Evolutionary conservation across 805 yeast species (phyloP), one percentile per base, ranked within the genome.

Genomic region (Candida alai): DNA sequence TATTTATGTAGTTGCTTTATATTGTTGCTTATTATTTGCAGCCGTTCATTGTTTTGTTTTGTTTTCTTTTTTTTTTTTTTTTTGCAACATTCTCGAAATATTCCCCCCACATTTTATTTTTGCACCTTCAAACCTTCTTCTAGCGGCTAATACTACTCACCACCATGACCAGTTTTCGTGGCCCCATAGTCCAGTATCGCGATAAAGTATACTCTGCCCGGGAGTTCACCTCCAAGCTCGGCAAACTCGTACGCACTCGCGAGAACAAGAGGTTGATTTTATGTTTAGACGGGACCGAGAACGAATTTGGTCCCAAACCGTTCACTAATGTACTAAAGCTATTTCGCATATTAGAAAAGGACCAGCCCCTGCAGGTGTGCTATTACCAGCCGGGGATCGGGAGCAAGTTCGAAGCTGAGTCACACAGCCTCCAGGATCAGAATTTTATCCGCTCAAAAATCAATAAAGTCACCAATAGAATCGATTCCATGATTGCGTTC

Each of bases 351-450:
- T 47, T 78, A 21, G 76, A 73, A 10, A 74, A 70, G 37, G 65
- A 63, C 28, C 52, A 58, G 16, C 48, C 59, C 3, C 31, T 36
- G 4, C 83, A 78, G 43, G 41, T 73, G 24, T 78, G 83, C 45
- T 78, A 78, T 45, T 79, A 79, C 45, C 84, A 79, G 46, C 81
- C 85, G 2, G 86, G 86, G 0, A 69, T 80, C 17, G 86, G 87
- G 1, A 69, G 73, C 8, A 56, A 65, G 3, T 69, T 76, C 41
- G 54, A 60, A 12, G 62, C 70, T 8, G 73, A 70, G 8, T 49
- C 54, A 16, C 43, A 40, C n/a, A 41, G 47, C n/a, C 33, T 52
- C 6, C 30, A 35, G 4, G 54, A 51, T 6, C 41, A 44, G 5
- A 54, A 48, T 3, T 34, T 51, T 13, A 18, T 45, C 4, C 29